These are phyloP conservation scores for Pseudotulostoma volvatum DNA, from an alignment of 495 filamentous ascomycete species.

Conservation along the genomic window DNA sequence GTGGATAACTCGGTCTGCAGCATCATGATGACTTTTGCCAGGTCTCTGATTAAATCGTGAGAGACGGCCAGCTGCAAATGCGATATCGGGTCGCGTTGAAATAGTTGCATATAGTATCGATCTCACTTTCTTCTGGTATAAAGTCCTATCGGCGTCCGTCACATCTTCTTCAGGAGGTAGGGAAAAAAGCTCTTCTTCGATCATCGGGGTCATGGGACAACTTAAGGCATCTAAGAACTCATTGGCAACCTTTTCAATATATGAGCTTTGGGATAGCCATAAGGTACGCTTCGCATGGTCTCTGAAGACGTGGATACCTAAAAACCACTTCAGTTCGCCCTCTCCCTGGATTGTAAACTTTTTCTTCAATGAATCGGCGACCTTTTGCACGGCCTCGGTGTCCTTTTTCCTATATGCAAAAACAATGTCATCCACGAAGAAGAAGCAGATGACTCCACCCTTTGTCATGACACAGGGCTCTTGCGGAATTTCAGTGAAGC, in stretches of 20 bases:
- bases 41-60: conserved; percentile 12
- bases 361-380: conserved; percentile 4
- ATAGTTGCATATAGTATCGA: conserved; percentile 11
- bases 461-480: conserved; percentile 9
- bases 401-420: conserved; percentile 1
- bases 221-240: conserved; percentile 8
- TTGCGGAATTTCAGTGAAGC: conserved; percentile 6
- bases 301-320: too few relatives aligned
- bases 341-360: too few relatives aligned
- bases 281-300: conserved; percentile 2
- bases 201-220: background rate
- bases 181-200: conserved; percentile 2
- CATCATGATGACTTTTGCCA: conserved; percentile 4
- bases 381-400: too few relatives aligned
- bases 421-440: conserved; percentile 13
- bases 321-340: too few relatives aligned
- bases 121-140: conserved; percentile 13
- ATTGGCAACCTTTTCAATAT: background rate
- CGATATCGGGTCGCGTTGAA: conserved; percentile 11
- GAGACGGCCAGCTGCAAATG: conserved; percentile 5
- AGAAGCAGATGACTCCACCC: conserved; percentile 9
- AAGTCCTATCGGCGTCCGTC: conserved; percentile 2
- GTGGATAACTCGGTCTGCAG: conserved; percentile 3
- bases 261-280: conserved; percentile 3
- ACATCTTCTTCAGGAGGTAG: conserved; percentile 4